Base-by-base conservation (phyloP, 2,329 filamentous ascomycete genomes). In the Thelonectria blattea region DNA sequence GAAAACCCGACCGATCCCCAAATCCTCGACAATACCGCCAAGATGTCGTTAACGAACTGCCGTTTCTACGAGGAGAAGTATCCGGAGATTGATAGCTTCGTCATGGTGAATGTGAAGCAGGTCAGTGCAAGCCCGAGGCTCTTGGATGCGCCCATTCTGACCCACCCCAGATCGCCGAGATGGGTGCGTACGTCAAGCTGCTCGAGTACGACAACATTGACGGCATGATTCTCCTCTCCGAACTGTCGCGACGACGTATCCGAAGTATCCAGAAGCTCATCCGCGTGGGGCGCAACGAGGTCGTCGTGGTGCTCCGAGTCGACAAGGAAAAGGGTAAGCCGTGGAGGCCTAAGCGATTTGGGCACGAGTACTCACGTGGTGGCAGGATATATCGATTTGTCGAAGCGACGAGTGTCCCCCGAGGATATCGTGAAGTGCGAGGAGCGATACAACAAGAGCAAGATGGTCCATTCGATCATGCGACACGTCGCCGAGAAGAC, bases 21-120 rank as follows among this genome's bases (percentile, higher is more conserved):
- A 66, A 56, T 59, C 52, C 63, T 58, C 68, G 62, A 73, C 62
- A 74, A 74, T 52, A 77, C 80, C 83, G 82, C 84, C 86, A 91
- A 77, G 74, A 96, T 96, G 91, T 96, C 93, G 81, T 88, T 96
- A 83, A 95, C 91, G 77, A 96, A 96, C 83, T 96, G 91, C 81
- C 92, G 93, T 74, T 97, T 96, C 81, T 97, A 97, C 79, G 93
- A 97, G 85, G 92, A 97, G 83, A 96, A 96, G 81, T 97, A 91
- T 65, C 75, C 77, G 71, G 95, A 98, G 85, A 94, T 99, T 77
- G 95, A 99, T 82, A 96, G 92, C 85, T 98, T 97, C 81, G 96
- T 99, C 77, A 99, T 99, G 95, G 95, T 99, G 78, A 99, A 98
- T 80, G 95, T 98, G 73, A 96, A 97, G 87, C 93, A 97, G 89